Base-by-base conservation (phyloP, 1,139 yeast species). In the Saccharomyces pastorianus region DNA sequence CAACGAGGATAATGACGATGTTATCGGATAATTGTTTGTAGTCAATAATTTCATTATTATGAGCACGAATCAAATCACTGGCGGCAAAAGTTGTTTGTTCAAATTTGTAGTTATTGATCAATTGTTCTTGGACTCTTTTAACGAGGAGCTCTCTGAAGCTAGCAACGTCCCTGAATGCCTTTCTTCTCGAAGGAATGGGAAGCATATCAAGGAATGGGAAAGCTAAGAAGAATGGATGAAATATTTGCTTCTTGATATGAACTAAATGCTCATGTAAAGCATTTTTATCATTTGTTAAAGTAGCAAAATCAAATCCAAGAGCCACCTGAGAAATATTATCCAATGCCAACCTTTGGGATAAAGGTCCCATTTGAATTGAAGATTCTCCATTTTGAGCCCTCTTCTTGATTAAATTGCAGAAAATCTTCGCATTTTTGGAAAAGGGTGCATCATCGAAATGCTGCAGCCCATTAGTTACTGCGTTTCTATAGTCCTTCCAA, bases 1-100 rank as follows among this genome's bases (percentile, higher is more conserved):
- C 77, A 49, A 82, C 79, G 68, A 82, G 70, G 2, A 81, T 69
- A 28, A 82, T 82, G 17, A 81, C 77, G n/a, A 81, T 74, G 65
- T 82, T 82, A 62, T 82, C 86, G 2, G 73, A 66, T 56, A 80
- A 74, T 59, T 82, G 85, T 51, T 75, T 72, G 50, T 73, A 70
- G 1, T 76, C 71, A 2, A 82, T 69, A 1, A 58, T 57, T 0
- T 74, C 77, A 4, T 60, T 60, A 4, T 71, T 64, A 46, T 72
- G 66, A 1, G 82, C 81, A 23, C 71, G 62, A 20, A 72, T 65
- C 20, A 81, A 65, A 51, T 66, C 69, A 50, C 71, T 64, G 1
- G 68, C 63, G 1, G 66, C 68, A 61, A 60, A 67, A n/a, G 62
- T 55, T 1, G 70, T 67, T 55, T 68, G 71, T 49, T 69, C 71